A percentile compares a stretch with the other conserved stretches of the same genome.
phyloP scores from a whole-genome alignment of 257 asterid species.

The Apocynum venetum region DNA sequence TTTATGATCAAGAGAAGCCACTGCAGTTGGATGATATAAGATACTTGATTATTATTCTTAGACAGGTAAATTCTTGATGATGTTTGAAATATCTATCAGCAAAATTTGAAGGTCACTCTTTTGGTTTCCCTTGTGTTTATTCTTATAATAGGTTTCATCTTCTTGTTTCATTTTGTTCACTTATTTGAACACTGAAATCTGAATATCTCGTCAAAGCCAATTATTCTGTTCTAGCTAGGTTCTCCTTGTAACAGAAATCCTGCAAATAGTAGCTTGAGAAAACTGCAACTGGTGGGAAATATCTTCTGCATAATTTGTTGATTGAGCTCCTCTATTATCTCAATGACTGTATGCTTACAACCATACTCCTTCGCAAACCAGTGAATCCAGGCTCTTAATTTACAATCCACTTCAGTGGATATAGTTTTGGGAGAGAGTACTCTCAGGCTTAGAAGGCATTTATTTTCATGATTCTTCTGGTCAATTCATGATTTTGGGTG shows the following conservation, averaged over 20 bases:
- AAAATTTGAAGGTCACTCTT: not conserved
- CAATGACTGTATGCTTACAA: not conserved
- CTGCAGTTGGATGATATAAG: conserved; percentile 70
- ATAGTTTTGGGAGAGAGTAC: not conserved
- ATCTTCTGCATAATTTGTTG: not conserved
- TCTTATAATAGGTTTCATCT: not conserved
- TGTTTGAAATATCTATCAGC: conserved; percentile 4
- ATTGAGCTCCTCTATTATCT: not conserved
- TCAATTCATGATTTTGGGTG: not conserved
- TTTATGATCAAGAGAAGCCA: conserved; percentile 93
- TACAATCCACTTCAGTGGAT: not conserved
- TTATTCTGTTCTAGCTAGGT: conserved; percentile 5
- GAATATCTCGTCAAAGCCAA: not conserved
- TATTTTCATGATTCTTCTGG: not conserved
- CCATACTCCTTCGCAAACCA: not conserved
- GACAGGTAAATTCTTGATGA: conserved; percentile 60
- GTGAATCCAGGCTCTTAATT: not conserved
- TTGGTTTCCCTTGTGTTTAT: not conserved
- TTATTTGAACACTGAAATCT: not conserved
- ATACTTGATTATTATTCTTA: conserved; percentile 70
- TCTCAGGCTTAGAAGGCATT: not conserved
- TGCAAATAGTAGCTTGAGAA: not conserved
- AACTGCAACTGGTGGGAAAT: not conserved
- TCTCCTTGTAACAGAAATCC: not conserved
- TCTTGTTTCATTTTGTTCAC: not conserved